Percentiles rank a stretch among this genome's conserved stretches.
Conservation (phyloP, 306 rosid genomes). For the Coriaria nepalensis region DNA sequence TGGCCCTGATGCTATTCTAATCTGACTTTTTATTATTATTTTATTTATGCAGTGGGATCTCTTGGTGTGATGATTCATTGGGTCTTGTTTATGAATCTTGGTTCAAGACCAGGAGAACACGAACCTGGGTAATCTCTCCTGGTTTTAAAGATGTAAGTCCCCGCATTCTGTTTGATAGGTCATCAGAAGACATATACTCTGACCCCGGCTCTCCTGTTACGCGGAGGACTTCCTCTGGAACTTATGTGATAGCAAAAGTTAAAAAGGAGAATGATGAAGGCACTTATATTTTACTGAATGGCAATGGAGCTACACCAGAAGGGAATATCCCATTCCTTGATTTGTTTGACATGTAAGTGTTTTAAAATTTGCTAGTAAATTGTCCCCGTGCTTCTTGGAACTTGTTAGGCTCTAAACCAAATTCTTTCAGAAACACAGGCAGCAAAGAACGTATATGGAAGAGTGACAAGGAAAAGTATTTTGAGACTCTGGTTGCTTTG, state of each 20-base stretch:
- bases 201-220: slow-evolving; percentile 97
- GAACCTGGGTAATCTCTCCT: slow-evolving; percentile 86
- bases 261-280: slow-evolving; percentile 53
- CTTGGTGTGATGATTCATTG: slow-evolving; percentile 87
- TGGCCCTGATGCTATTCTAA: too few species aligned
- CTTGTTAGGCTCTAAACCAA: slow-evolving; percentile 24
- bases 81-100: slow-evolving; percentile 95
- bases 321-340: slow-evolving; percentile 96
- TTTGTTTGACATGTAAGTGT: slow-evolving; percentile 82
- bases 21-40: background rate
- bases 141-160: slow-evolving; percentile 54
- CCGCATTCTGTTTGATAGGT: slow-evolving; percentile 77
- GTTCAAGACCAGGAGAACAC: slow-evolving; percentile 71
- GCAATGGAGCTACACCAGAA: slow-evolving; percentile 85
- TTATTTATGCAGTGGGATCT: slow-evolving; percentile 59
- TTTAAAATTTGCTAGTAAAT: slow-evolving; percentile 7
- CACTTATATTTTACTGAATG: slow-evolving; percentile 60
- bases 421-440: slow-evolving; percentile 75
- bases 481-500: slow-evolving; percentile 73
- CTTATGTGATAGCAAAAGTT: slow-evolving; percentile 64
- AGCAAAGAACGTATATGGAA: slow-evolving; percentile 86
- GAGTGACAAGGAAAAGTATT: slow-evolving; percentile 73
- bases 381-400: background rate
- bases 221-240: slow-evolving; percentile 81
- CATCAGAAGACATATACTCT: slow-evolving; percentile 94